Evolutionary conservation across 1,139 yeast species (phyloP).

Genomic region (Zygosaccharomyces sapae): DNA sequence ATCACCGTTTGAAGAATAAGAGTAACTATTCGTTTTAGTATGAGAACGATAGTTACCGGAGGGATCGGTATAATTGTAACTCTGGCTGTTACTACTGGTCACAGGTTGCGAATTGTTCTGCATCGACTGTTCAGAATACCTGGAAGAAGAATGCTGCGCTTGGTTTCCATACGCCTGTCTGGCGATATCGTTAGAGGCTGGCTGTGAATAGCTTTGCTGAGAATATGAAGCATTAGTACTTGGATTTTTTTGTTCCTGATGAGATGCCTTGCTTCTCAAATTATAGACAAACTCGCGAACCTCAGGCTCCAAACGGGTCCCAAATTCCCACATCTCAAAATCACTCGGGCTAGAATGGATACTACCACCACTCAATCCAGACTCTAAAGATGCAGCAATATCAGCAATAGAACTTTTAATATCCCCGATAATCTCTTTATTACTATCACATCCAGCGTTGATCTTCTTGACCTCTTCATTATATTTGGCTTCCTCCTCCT

Average conservation of each 20-base stretch:
- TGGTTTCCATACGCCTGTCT: not conserved
- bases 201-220: not conserved
- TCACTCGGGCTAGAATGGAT: constrained; percentile 46
- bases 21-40: not conserved
- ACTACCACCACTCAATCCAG: constrained; percentile 39
- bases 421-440: constrained; percentile 60
- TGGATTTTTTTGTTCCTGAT: not conserved
- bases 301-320: constrained; percentile 67
- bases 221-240: not conserved
- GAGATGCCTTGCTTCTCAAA: constrained; percentile 37
- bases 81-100: not conserved
- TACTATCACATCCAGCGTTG: constrained; percentile 51
- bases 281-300: constrained; percentile 62
- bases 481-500: constrained; percentile 53
- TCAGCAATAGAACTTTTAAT: constrained; percentile 71
- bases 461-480: constrained; percentile 54
- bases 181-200: not conserved
- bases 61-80: not conserved
- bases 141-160: not conserved
- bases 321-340: constrained; percentile 77
- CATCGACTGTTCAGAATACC: not conserved
- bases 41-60: constrained; percentile 7
- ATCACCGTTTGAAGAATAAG: not conserved
- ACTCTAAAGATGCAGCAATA: constrained; percentile 61
- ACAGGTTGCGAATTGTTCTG: not conserved